phyloP scores from a whole-genome alignment of 495 filamentous ascomycete genomes.

The Talaromyces liani region DNA sequence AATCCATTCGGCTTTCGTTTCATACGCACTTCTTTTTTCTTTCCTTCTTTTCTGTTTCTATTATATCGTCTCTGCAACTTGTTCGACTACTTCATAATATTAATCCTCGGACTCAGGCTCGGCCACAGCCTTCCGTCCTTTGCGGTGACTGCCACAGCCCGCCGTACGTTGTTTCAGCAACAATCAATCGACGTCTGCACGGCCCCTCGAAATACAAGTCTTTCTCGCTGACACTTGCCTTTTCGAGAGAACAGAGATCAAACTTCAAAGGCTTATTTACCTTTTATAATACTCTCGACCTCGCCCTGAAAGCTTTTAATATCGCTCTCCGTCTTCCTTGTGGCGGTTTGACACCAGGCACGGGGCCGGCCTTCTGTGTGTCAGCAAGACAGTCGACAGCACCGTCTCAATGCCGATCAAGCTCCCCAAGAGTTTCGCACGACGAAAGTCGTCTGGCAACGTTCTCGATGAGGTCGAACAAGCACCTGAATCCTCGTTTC shows the following conservation, averaged over 20 bases:
- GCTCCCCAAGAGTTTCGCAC: slow-evolving; percentile 55
- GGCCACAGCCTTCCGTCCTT: neutral
- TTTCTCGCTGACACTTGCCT: neutral
- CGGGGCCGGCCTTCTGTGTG: neutral
- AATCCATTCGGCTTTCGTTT: neutral
- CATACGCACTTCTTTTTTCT: neutral
- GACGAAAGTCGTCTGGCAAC: slow-evolving; percentile 63
- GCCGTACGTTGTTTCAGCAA: neutral
- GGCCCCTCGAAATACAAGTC: neutral
- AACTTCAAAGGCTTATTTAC: neutral
- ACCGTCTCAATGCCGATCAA: slow-evolving; percentile 56
- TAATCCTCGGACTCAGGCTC: neutral
- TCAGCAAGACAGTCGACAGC: neutral
- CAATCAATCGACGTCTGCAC: neutral
- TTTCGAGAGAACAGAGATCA: neutral
- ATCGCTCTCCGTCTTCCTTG: neutral
- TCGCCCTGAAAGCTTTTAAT: neutral
- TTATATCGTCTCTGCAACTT: neutral
- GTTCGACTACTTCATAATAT: neutral
- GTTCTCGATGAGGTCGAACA: slow-evolving; percentile 49
- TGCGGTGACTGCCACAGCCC: neutral
- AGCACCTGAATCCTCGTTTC: slow-evolving; percentile 45
- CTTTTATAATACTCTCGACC: neutral
- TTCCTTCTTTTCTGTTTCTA: neutral
- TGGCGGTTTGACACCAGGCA: neutral